These are phyloP conservation scores for Dothistroma pini DNA, from an alignment of 2,329 filamentous ascomycete species.

Conservation along the genomic window DNA sequence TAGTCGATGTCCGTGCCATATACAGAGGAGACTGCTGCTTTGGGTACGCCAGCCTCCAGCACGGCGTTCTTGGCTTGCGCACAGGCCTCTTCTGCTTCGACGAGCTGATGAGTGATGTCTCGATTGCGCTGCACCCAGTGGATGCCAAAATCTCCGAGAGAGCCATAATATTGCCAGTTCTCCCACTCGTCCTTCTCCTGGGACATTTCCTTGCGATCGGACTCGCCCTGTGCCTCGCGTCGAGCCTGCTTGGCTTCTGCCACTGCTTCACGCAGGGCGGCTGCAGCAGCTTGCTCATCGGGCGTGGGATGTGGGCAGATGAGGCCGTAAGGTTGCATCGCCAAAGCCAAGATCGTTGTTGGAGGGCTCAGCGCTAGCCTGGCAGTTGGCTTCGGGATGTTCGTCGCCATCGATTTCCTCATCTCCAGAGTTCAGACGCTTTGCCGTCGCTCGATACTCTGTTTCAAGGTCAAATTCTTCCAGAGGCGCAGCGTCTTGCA, in stretches of 20 bases:
- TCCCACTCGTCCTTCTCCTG: neutral
- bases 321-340: neutral
- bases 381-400: neutral
- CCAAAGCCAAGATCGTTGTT: neutral
- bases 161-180: neutral
- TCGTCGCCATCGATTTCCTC: too few species aligned
- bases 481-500: too few species aligned
- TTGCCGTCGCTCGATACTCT: too few species aligned
- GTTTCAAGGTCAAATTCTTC: too few species aligned
- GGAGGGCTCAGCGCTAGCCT: neutral
- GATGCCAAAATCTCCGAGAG: constrained; percentile 9
- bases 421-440: too few species aligned
- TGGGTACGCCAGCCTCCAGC: constrained; percentile 6
- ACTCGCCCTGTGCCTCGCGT: neutral
- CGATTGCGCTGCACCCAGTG: constrained; percentile 12
- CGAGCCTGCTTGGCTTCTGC: neutral
- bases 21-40: neutral
- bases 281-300: neutral
- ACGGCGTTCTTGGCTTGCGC: constrained; percentile 8
- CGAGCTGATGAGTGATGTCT: constrained; percentile 14
- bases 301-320: neutral
- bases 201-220: neutral
- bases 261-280: neutral
- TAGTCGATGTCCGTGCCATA: neutral
- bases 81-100: constrained; percentile 16